A percentile compares a stretch with the other conserved stretches of the same genome.
These are phyloP conservation scores for Sporothrix humicola DNA, from an alignment of 2,329 filamentous ascomycete species.

Conservation along the genomic window DNA sequence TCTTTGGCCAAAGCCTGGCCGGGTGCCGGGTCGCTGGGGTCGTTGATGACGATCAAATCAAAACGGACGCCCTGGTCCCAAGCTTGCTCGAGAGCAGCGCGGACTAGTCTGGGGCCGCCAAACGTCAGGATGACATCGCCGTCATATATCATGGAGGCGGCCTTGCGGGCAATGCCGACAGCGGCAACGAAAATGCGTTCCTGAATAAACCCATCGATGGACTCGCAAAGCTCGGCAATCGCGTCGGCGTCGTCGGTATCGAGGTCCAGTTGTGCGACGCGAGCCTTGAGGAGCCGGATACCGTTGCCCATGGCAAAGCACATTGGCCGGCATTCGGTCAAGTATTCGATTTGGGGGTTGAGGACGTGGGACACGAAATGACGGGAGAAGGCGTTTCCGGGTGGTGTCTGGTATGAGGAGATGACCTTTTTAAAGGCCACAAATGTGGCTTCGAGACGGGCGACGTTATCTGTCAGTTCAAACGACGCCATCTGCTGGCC, in stretches of 20 bases:
- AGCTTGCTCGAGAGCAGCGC: constrained; percentile 78
- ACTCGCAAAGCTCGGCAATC: constrained; percentile 76
- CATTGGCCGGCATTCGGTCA: constrained; percentile 92
- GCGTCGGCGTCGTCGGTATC: constrained; percentile 81
- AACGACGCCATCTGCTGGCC: constrained; percentile 92
- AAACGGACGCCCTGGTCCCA: constrained; percentile 74
- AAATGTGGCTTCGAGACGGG: constrained; percentile 84
- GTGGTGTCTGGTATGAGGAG: constrained; percentile 87
- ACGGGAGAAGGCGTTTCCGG: constrained; percentile 81
- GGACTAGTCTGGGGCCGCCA: constrained; percentile 83
- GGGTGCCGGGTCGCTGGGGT: constrained; percentile 58
- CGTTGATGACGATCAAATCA: constrained; percentile 82
- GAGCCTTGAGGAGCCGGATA: constrained; percentile 90
- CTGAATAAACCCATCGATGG: constrained; percentile 87
- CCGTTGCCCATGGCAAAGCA: constrained; percentile 97
- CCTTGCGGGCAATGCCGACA: constrained; percentile 79
- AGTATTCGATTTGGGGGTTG: constrained; percentile 92
- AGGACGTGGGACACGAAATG: constrained; percentile 91
- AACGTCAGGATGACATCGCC: constrained; percentile 87
- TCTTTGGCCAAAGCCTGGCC: constrained; percentile 68
- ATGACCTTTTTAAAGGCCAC: constrained; percentile 92
- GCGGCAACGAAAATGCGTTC: constrained; percentile 89
- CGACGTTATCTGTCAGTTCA: constrained; percentile 85
- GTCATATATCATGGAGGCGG: constrained; percentile 74
- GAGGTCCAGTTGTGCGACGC: constrained; percentile 88